Evolutionary conservation across 148 eudicot genomes (phyloP).

Genomic region (Bassia scoparia): DNA sequence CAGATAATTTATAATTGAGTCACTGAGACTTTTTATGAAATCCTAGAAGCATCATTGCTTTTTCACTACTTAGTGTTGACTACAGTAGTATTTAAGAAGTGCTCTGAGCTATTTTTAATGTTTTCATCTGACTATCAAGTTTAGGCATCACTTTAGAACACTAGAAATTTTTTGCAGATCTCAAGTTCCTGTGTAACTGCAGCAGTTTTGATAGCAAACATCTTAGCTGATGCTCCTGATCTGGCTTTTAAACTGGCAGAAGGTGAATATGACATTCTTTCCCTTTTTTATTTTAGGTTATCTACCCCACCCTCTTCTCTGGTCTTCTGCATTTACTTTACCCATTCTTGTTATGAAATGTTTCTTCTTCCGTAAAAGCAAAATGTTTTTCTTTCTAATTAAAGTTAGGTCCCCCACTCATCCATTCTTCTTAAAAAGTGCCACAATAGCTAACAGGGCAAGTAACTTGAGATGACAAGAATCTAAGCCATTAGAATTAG

Average conservation of each 20-base stretch:
- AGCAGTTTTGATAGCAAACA: constrained; percentile 76
- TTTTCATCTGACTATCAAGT: constrained; percentile 6
- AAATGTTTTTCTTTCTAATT: no score
- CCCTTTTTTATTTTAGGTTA: not conserved
- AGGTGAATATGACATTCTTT: constrained; percentile 45
- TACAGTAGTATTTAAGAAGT: not conserved
- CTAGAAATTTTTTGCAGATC: constrained; percentile 46
- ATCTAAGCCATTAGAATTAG: not conserved
- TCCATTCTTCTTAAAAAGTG: no score
- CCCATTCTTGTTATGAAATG: no score
- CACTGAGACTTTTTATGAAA: not conserved
- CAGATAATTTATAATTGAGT: no score
- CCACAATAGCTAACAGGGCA: no score
- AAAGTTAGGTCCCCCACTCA: no score
- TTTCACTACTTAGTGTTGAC: not conserved
- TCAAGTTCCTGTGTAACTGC: constrained; percentile 83
- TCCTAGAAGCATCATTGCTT: not conserved
- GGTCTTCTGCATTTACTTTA: not conserved
- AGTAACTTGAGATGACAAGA: not conserved
- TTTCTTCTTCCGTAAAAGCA: no score
- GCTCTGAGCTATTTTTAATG: not conserved
- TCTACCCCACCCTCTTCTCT: not conserved
- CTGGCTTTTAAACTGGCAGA: constrained; percentile 54
- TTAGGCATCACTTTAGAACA: not conserved
- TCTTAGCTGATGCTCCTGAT: constrained; percentile 64